Percentiles rank a stretch among this genome's conserved stretches.
Conservation (phyloP, 768 basidiomycete genomes). For the Termitomyces sp. region DNA sequence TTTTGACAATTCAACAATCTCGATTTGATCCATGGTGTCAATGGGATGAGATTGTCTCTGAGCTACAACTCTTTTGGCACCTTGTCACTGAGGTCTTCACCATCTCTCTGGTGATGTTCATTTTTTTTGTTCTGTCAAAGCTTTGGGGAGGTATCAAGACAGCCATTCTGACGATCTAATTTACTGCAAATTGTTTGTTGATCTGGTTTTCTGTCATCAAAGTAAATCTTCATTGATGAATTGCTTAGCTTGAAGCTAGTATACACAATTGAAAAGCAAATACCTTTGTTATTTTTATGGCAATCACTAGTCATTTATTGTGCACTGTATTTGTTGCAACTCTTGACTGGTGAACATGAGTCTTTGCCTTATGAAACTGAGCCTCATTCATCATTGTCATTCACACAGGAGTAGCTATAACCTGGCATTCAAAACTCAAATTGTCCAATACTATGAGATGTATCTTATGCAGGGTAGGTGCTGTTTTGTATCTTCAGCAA, state of each 20-base stretch:
- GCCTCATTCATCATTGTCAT: background rate
- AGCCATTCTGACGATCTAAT: constrained; percentile 18
- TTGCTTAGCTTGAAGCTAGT: constrained; percentile 19
- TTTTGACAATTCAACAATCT: constrained; percentile 7
- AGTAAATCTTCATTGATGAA: background rate
- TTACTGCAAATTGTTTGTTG: constrained; percentile 17
- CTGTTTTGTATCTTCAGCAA: background rate
- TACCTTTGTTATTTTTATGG: constrained; percentile 13
- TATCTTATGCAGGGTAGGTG: constrained; percentile 23
- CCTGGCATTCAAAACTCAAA: constrained; percentile 12
- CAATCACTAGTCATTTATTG: constrained; percentile 14
- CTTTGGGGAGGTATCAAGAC: constrained; percentile 21
- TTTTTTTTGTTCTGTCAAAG: constrained; percentile 17
- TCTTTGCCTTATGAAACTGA: background rate
- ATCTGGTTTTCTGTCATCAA: background rate
- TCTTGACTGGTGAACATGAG: constrained; percentile 21
- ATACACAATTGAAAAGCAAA: constrained; percentile 16
- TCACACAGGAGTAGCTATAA: constrained; percentile 6
- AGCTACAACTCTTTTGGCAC: constrained; percentile 15
- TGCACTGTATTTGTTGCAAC: constrained; percentile 16
- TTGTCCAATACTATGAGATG: constrained; percentile 23
- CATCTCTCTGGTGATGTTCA: constrained; percentile 16
- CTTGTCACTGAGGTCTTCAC: constrained; percentile 21
- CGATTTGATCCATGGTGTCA: constrained; percentile 2
- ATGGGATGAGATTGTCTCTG: constrained; percentile 9